phyloP scores from a whole-genome alignment of 768 basidiomycete species.

The Naganishia vishniacii region DNA sequence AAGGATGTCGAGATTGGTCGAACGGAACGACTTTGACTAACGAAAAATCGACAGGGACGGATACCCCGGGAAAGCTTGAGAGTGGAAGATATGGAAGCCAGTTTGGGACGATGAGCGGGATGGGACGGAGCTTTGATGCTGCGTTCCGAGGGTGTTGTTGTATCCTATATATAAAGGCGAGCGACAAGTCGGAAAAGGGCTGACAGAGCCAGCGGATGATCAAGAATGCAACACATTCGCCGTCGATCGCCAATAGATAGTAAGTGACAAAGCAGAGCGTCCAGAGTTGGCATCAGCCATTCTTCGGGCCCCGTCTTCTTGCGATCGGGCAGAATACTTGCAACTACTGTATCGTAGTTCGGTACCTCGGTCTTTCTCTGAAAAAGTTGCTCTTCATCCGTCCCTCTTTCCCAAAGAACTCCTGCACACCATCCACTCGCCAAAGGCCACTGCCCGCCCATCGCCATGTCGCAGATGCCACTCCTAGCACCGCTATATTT shows the following conservation, averaged over 20 bases:
- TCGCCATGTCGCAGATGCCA: conserved; percentile 32
- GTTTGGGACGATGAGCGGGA: conserved; percentile 4
- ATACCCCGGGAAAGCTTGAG: conserved; percentile 2
- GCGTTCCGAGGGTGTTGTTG: neutral
- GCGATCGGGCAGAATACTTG: no score
- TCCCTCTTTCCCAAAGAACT: neutral
- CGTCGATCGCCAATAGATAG: no score
- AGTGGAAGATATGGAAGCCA: conserved; percentile 11
- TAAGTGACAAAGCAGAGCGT: conserved; percentile 2
- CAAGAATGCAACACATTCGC: no score
- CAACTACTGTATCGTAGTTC: no score
- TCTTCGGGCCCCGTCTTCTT: neutral
- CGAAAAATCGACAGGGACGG: neutral
- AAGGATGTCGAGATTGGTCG: conserved; percentile 10
- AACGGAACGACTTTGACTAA: neutral
- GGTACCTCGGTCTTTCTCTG: no score
- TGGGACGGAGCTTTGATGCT: neutral
- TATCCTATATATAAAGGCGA: neutral
- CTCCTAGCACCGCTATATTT: conserved; percentile 67
- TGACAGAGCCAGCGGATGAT: no score
- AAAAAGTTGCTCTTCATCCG: no score
- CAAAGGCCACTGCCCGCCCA: neutral
- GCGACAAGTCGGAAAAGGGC: no score
- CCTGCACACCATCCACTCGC: no score
- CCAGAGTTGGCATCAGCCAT: neutral